Evolutionary conservation across 768 basidiomycete species (phyloP), one percentile per base, ranked within the genome.

Genomic region (Fistulinella prunicolor): DNA sequence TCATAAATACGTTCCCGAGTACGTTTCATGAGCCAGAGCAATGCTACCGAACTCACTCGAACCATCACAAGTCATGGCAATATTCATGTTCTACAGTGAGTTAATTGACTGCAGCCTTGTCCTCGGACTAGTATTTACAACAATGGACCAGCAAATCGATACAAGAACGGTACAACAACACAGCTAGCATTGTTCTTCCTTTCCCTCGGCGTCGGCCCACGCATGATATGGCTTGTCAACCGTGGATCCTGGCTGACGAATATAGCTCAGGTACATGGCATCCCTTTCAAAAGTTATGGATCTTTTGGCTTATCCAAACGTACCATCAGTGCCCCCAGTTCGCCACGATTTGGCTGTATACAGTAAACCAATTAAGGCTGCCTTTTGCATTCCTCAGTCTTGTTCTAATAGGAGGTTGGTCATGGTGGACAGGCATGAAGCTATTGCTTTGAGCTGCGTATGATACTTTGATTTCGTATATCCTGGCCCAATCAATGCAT

Each of bases 261-360:
- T 57, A 89, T 92, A 74, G 77, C 75, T 38, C 88, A 91, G 78
- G 89, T 89, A 45, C 38, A 38, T 40, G 8, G 28, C 14, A 23
- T 28, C 24, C n/a, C 9, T 26, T 37, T 22, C 14, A 16, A 14
- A 29, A 34, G 26, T n/a, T 12, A 9, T 13, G n/a, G 35, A 13
- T 8, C 14, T 44, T 39, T 30, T 28, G 30, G 36, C 21, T 53
- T 22, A 53, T 40, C 37, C 39, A 17, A 26, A 35, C 29, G 47
- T 28, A 20, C 51, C 14, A 44, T 29, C 29, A 92, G 90, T 78
- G 78, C 48, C 89, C 90, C 12, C 86, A 90, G 10, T 68, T 91
- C 46, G 82, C 82, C 3, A 89, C 89, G 0, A 60, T 86, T 6
- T 92, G 90, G 89, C 71, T 90, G 9, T 92, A 86, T 57, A 74